Base-by-base conservation (phyloP, 306 rosid genomes). In the Calophaca sinica region DNA sequence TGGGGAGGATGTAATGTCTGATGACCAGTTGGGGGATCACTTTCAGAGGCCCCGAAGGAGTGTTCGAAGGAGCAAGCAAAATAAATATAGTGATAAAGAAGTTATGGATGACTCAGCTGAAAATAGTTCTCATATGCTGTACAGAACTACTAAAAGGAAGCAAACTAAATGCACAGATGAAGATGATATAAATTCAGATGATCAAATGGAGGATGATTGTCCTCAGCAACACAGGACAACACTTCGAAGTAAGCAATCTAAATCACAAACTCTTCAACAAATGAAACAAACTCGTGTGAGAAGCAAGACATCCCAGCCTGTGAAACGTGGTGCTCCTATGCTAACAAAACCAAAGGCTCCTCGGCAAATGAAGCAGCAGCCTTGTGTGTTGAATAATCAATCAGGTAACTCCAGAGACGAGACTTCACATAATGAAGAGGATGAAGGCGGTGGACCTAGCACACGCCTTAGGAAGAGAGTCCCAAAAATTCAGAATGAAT, bases 391-490 rank as follows among this genome's bases (percentile, higher is more conserved):
- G 74, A 84, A 81, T 70, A 86, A 62, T 62, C 87, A 82, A 72
- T 36, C 82, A 32, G 78, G 44, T 54, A 86, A 76, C 55, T 58
- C 61, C 31, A 66, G 63, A 69, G 85, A 64, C 5, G 31, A 36
- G 61, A 79, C 51, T 58, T 41, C 80, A 62, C 62, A 51, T 15
- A 79, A 74, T 7, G 96, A 89, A 11, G 94, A 87, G 73, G 92
- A 84, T 75, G 80, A 65, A 54, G 91, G 80, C 45, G 93, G 93
- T 57, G 98, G 92, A 48, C 97, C 98, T 41, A 89, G 94, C 86
- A 88, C 96, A 2, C 94, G 93, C 77, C 96, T 89, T 29, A 86
- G 97, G 82, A 88, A 89, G 84, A 85, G 97, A 86, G 74, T 57
- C 55, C 88, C 86, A 14, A 91, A 88, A 80, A 73, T 75, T 57